Evolutionary conservation across 2,329 filamentous ascomycete species (phyloP), one percentile per base, ranked within the genome.

Genomic region (Fusarium humuli): DNA sequence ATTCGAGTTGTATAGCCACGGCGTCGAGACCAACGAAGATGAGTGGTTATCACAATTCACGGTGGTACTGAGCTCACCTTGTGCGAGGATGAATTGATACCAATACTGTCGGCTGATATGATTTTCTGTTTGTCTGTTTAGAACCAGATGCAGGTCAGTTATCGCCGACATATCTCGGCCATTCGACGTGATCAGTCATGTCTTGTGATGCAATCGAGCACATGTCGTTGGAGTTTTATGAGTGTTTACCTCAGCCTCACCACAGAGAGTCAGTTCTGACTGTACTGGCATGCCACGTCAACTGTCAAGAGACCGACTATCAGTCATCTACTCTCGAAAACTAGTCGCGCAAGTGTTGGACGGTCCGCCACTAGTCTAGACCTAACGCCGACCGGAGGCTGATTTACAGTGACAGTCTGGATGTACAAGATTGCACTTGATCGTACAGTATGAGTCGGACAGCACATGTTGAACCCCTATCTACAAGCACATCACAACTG

Each of bases 221-320:
- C 55, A 55, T 67, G 32, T 49, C 34, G 62, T 48, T 67, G 56
- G 34, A 30, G 18, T 22, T 57, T 40, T 30, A 45, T 22, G 62
- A 61, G 30, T 67, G 44, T 40, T 53, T 44, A 44, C 55, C 41
- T 61, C 63, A 67, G 63, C 63, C 37, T 56, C 42, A 66, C 44
- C 37, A 46, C n/a, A 50, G 62, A 61, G 37, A 23, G 29, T 49
- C 48, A 40, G 18, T 57, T 66, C 55, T 67, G 62, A 66, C 63
- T 70, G 57, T 71, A 57, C 48, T 66, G 53, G 45, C 68, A 57
- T 75, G 73, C 71, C 73, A 75, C 73, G 73, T 74, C 73, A 75
- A 73, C 59, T 54, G 57, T 55, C 69, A 75, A 73, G 53, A 55
- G 56, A 53, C 49, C 57, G 56, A 53, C 49, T 29, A 42, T 34